Conservation (phyloP, 2,329 filamentous ascomycete genomes). For the Colletotrichum liaoningense region DNA sequence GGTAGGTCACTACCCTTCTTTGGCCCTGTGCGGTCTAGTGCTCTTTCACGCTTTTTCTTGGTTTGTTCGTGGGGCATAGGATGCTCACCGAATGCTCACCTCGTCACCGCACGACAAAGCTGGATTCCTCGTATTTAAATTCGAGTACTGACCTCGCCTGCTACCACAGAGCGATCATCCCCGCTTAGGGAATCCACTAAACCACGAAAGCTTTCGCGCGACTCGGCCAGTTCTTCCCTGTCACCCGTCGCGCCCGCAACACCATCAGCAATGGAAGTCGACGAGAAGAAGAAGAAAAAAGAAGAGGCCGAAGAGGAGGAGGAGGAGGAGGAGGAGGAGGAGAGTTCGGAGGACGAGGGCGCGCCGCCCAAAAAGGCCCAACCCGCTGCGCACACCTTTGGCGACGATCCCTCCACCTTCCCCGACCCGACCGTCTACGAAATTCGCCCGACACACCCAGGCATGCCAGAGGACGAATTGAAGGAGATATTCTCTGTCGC, state of each 20-base stretch:
- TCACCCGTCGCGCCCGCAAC: constrained; percentile 65
- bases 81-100: constrained; percentile 13
- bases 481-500: constrained; percentile 90
- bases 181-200: constrained; percentile 63
- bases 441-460: constrained; percentile 79
- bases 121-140: constrained; percentile 19
- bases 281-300: constrained; percentile 56
- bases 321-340: constrained; percentile 59
- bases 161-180: constrained; percentile 61
- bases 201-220: constrained; percentile 62
- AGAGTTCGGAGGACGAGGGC: constrained; percentile 69
- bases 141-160: constrained; percentile 29
- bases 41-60: constrained; percentile 12
- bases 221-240: constrained; percentile 69
- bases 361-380: constrained; percentile 71
- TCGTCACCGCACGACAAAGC: constrained; percentile 12
- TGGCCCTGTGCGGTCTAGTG: constrained; percentile 19
- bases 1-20: constrained; percentile 34
- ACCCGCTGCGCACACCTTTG: constrained; percentile 89
- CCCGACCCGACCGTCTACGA: constrained; percentile 94
- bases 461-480: constrained; percentile 86
- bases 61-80: constrained; percentile 22
- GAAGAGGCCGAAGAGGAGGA: constrained; percentile 56
- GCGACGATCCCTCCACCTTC: constrained; percentile 91
- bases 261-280: constrained; percentile 68